Conservation (phyloP, 2,329 filamentous ascomycete species). For the Triangularia setosa region DNA sequence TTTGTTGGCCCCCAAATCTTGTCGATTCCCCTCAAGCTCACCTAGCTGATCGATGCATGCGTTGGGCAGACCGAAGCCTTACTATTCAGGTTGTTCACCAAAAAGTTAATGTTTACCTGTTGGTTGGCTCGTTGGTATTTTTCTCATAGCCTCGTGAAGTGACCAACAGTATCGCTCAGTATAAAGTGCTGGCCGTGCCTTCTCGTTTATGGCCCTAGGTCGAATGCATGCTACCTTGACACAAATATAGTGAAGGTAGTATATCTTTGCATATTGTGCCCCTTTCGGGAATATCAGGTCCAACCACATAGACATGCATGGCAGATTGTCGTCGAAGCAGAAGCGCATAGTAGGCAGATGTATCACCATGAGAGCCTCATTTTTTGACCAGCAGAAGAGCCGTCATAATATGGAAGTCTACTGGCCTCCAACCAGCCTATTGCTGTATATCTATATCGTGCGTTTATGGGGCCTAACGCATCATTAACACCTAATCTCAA, state of each 20-base stretch:
- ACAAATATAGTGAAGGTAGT: neutral
- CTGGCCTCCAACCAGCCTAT: neutral
- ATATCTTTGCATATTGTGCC: neutral
- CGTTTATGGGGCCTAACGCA: neutral
- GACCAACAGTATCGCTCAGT: neutral
- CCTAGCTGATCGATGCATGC: no score
- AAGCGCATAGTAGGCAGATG: neutral
- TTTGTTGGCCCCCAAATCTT: no score
- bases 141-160: neutral
- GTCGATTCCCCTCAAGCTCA: no score
- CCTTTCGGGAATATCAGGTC: neutral
- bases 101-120: no score
- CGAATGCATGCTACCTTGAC: neutral
- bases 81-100: no score
- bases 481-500: slow-evolving; percentile 57
- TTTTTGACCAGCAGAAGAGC: neutral
- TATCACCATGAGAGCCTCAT: neutral
- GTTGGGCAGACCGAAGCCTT: no score
- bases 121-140: neutral
- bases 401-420: neutral
- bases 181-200: neutral
- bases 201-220: no score
- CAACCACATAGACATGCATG: neutral
- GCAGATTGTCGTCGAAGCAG: neutral
- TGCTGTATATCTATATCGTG: neutral